Percentiles rank a stretch among this genome's conserved stretches.
These are phyloP conservation scores for Aspergillus conjunctus DNA, from an alignment of 495 filamentous ascomycete genomes.

Conservation along the genomic window DNA sequence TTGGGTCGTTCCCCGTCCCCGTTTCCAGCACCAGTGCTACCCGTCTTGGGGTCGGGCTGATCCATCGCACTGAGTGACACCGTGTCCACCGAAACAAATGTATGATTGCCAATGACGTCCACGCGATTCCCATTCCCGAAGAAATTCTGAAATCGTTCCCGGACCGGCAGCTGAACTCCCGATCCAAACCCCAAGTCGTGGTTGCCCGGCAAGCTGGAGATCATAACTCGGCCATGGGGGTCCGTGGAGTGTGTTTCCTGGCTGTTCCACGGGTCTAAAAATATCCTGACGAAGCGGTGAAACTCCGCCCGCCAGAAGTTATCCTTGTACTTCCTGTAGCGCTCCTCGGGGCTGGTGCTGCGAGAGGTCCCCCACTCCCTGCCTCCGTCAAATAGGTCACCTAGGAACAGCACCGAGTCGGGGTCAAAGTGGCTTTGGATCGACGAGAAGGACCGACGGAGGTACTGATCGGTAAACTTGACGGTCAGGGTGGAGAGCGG, in stretches of 20 bases:
- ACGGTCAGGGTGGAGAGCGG: conserved; percentile 78
- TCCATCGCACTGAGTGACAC: conserved; percentile 79
- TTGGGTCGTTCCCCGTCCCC: conserved; percentile 43
- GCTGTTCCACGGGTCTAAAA: conserved; percentile 63
- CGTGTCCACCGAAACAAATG: conserved; percentile 87
- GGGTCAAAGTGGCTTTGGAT: conserved; percentile 72
- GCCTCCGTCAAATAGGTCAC: conserved; percentile 95
- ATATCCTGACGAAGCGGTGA: conserved; percentile 75
- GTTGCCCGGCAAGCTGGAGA: conserved; percentile 87
- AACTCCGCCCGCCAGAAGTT: conserved; percentile 85
- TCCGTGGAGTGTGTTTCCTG: conserved; percentile 41
- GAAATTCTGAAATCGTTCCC: conserved; percentile 80
- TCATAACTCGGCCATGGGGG: conserved; percentile 60
- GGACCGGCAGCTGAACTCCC: conserved; percentile 75
- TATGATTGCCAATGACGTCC: conserved; percentile 92
- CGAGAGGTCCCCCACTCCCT: conserved; percentile 83
- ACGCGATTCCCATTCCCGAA: conserved; percentile 89
- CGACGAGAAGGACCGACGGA: conserved; percentile 73
- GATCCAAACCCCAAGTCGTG: conserved; percentile 95
- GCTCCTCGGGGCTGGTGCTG: conserved; percentile 66
- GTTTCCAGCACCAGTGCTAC: conserved; percentile 40
- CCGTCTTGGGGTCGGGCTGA: conserved; percentile 51
- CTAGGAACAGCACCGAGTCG: conserved; percentile 84
- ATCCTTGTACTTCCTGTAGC: conserved; percentile 74
- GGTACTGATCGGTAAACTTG: conserved; percentile 83